Evolutionary conservation across 75 land plant species (phyloP), one percentile per base, ranked within the genome.

Genomic region (Picea sitchensis): DNA sequence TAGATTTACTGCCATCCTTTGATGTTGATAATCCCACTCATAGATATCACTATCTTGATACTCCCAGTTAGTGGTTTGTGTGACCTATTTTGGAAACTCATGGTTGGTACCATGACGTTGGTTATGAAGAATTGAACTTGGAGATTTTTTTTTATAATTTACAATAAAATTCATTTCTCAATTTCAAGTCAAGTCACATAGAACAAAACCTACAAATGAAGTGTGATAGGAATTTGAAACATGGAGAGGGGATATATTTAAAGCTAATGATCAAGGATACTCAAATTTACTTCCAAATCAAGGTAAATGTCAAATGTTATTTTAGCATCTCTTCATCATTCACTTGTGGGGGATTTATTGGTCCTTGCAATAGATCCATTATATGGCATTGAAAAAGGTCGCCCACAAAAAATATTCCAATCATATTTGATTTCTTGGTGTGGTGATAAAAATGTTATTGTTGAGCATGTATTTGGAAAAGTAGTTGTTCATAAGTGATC

Each of bases 91-190:
- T 96, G 72, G 98, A 96, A 68, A 87, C 88, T 20, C 98, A 96
- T 91, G 95, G 99, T n/a, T 96, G 99, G 99, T 98, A 96, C 79
- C 99, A 94, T 88, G 99, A 96, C 76, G 88, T 86, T 77, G 98
- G 98, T 4, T 96, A 94, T 82, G 99, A 96, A 82, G 99, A 98
- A 58, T 86, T 94, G 64, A 96, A 92, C 75, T 68, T 94, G 20
- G 95, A 94, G 82, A 86, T 86, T 86, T 36, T 84, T 54, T 71
- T 86, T 92, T 65, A 89, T 89, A 12, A 73, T 94, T 59, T 77
- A 63, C 34, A 82, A 82, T 57, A 90, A 81, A 26, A 89, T 92
- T 75, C 98, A 98, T 31, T 91, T 90, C 21, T 84, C 85, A 14
- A 73, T 88, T 20, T 72, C 90, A 1, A 88, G 91, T 59, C 97